Base-by-base conservation (phyloP, 2,329 filamentous ascomycete species). In the Thielaviopsis ethacetica region DNA sequence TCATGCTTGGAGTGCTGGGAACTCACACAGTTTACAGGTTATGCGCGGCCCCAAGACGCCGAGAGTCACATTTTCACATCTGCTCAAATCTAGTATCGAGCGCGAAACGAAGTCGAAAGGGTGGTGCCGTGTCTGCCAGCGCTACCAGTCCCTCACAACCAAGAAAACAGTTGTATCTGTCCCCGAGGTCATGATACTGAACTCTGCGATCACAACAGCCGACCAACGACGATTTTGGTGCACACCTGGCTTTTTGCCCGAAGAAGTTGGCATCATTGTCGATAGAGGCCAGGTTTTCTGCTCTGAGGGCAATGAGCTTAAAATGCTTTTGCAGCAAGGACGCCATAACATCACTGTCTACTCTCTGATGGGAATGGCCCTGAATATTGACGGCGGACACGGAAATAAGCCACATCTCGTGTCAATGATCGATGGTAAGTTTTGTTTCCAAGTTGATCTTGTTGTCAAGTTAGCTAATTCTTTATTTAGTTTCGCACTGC, bases 241-340 rank as follows among this genome's bases (percentile, higher is more conserved):
- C 1, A 88, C 84, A 13, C 88, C 88, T 0, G 88, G 88, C 17
- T 98, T 91, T 85, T 75, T 98, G 13, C 93, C 93, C 0, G 86
- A 93, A 67, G 90, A 97, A 68, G 91, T 98, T 65, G 93, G 93
- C 44, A 82, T 98, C 66, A 88, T 95, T 60, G 82, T 95, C 60
- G 88, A 94, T 61, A 82, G 88, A 65, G 89, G 88, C n/a, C 88
- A 95, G 67, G 88, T 97, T 67, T 91, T 88, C 70, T 96, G 91
- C 70, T 97, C 90, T 63, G 91, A 98, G 70, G 91, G 93, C 1
- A 85, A 95, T 57, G 91, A 97, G 65, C 71, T 98, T 63, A 85
- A 85, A 67, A 72, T 87, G 54, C 88, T 93, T 65, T 72, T 94
- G 22, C 85, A 91, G 66, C 81, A 86, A 34, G 87, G 86, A 22